These are phyloP conservation scores for Hansenula lynferdii DNA, from an alignment of 1,139 yeast species.

Conservation along the genomic window DNA sequence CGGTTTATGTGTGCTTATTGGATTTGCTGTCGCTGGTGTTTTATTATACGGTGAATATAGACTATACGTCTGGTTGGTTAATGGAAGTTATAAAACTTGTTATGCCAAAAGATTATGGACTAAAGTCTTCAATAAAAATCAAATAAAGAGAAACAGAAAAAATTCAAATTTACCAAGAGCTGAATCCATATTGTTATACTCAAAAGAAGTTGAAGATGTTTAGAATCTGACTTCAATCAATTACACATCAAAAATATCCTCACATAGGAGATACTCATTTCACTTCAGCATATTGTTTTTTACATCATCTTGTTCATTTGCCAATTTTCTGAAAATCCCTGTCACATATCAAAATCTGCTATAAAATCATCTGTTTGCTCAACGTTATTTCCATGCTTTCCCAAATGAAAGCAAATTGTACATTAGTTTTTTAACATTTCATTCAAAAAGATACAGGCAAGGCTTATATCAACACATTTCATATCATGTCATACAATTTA, in stretches of 20 bases:
- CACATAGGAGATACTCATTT: no score
- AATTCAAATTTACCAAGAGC: constrained; percentile 20
- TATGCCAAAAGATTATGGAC: constrained; percentile 12
- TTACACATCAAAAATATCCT: not conserved
- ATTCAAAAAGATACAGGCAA: no score
- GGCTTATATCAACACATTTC: no score
- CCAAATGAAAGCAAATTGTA: no score
- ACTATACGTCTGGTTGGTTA: constrained; percentile 41
- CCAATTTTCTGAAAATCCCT: no score
- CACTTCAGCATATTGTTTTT: no score
- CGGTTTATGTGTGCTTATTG: constrained; percentile 61
- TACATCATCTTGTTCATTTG: no score
- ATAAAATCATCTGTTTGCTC: no score
- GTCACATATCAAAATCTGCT: no score
- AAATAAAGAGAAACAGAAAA: constrained; percentile 22
- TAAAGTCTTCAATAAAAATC: constrained; percentile 9
- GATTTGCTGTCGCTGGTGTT: constrained; percentile 53
- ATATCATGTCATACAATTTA: no score
- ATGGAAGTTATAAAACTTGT: constrained; percentile 18
- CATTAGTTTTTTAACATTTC: no score
- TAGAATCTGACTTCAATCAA: not conserved
- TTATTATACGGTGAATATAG: constrained; percentile 61
- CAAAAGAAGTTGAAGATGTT: constrained; percentile 4
- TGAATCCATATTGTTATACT: constrained; percentile 7
- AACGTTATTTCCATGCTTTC: no score